Evolutionary conservation across 768 basidiomycete species (phyloP).

Genomic region (Cubamyces sp.): DNA sequence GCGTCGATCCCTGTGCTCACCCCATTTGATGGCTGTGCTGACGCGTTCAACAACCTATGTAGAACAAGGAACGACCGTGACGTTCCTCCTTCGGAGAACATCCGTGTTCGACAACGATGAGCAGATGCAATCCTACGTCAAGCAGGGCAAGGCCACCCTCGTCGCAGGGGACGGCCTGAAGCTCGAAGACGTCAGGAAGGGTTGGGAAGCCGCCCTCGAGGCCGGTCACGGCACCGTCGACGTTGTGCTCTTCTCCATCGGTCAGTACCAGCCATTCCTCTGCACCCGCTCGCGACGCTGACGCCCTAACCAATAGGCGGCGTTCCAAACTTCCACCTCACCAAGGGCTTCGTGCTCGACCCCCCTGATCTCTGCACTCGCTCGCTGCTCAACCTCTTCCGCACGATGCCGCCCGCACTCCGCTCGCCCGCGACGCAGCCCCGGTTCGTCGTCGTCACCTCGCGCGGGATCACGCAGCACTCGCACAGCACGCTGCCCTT

Average conservation of each 20-base stretch:
- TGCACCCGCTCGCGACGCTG: neutral
- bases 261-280: slow-evolving; percentile 38
- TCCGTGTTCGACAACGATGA: slow-evolving; percentile 57
- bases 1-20: slow-evolving; percentile 3
- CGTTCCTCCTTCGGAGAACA: slow-evolving; percentile 61
- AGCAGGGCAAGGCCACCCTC: slow-evolving; percentile 54
- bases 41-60: neutral
- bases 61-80: slow-evolving; percentile 64
- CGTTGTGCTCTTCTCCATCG: slow-evolving; percentile 63
- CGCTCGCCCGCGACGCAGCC: slow-evolving; percentile 40
- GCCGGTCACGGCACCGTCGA: slow-evolving; percentile 45
- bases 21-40: neutral
- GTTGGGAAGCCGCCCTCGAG: slow-evolving; percentile 46
- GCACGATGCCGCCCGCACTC: slow-evolving; percentile 49
- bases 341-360: slow-evolving; percentile 51
- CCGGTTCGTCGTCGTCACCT: slow-evolving; percentile 57
- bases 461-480: slow-evolving; percentile 51
- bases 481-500: slow-evolving; percentile 53
- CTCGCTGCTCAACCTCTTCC: slow-evolving; percentile 56
- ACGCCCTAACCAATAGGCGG: slow-evolving; percentile 43
- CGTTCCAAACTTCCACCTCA: slow-evolving; percentile 46
- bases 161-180: slow-evolving; percentile 65
- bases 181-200: slow-evolving; percentile 51
- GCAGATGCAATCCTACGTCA: slow-evolving; percentile 53
- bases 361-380: slow-evolving; percentile 64